These are phyloP conservation scores for Athelia sp. DNA, from an alignment of 1,284 basidiomycete genomes.

Conservation along the genomic window DNA sequence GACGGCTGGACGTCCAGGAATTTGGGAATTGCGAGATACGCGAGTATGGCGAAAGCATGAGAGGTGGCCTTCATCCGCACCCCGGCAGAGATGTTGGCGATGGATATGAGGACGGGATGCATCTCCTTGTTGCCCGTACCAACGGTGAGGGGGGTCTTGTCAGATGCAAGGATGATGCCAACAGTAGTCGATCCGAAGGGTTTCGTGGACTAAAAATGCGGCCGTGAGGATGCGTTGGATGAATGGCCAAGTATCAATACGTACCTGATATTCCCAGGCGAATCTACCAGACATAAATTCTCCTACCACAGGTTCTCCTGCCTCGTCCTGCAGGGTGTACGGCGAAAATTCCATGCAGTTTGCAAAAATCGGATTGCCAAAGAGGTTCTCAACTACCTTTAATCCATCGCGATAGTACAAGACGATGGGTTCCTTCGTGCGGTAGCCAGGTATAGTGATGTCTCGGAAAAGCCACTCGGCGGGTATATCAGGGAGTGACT, in stretches of 20 bases:
- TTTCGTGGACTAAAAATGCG: neutral
- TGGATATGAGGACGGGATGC: constrained; percentile 1
- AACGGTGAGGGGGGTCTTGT: constrained; percentile 3
- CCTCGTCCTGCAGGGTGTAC: neutral
- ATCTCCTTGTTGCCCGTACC: constrained; percentile 1
- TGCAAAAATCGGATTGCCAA: constrained; percentile 3
- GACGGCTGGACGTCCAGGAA: constrained; percentile 6
- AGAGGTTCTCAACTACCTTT: neutral
- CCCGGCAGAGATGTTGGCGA: constrained; percentile 1
- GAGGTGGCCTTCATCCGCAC: constrained; percentile 2
- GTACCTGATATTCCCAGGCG: constrained; percentile 4
- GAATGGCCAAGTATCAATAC: neutral
- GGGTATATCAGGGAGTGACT: neutral
- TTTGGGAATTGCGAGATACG: constrained; percentile 2
- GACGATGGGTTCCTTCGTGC: neutral
- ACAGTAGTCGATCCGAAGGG: neutral
- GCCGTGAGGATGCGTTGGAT: neutral
- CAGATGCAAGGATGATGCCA: constrained; percentile 2
- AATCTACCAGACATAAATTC: constrained; percentile 1
- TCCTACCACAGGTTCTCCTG: neutral
- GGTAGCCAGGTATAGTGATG: neutral
- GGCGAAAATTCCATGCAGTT: constrained; percentile 1
- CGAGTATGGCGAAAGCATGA: neutral
- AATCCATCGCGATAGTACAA: constrained; percentile 1
- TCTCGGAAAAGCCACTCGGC: neutral